Conservation (phyloP, 2,329 filamentous ascomycete species). For the Microcera coccophila region DNA sequence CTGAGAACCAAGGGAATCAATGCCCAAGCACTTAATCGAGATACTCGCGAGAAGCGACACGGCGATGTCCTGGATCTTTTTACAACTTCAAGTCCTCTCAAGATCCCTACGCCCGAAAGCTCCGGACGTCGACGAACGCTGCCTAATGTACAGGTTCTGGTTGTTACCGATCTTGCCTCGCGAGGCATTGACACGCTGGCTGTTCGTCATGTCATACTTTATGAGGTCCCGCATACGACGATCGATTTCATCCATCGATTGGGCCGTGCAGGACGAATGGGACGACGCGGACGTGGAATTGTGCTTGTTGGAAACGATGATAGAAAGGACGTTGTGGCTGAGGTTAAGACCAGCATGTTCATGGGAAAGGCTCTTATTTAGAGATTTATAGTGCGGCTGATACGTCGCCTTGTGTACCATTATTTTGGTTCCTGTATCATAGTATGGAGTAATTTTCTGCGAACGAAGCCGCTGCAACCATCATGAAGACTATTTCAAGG, state of each 20-base stretch:
- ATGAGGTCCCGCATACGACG: slow-evolving; percentile 95
- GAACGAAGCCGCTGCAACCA: no score
- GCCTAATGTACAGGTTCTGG: slow-evolving; percentile 80
- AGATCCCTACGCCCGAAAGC: slow-evolving; percentile 27
- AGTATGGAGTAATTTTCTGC: no score
- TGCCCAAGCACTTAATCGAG: slow-evolving; percentile 77
- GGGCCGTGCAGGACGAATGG: slow-evolving; percentile 89
- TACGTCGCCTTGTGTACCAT: no score
- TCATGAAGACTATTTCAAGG: no score
- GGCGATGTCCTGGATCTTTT: slow-evolving; percentile 74
- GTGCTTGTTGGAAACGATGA: slow-evolving; percentile 89
- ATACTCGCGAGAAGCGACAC: slow-evolving; percentile 74
- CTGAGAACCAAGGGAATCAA: slow-evolving; percentile 83
- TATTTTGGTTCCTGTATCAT: no score
- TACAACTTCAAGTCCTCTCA: slow-evolving; percentile 49
- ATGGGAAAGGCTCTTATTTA: slow-evolving; percentile 75
- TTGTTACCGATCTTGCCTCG: slow-evolving; percentile 89
- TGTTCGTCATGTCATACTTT: slow-evolving; percentile 86
- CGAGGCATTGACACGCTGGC: slow-evolving; percentile 91
- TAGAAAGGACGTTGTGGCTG: slow-evolving; percentile 81
- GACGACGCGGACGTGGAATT: slow-evolving; percentile 79
- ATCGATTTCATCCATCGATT: slow-evolving; percentile 98
- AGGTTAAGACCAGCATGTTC: slow-evolving; percentile 87
- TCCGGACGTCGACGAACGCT: slow-evolving; percentile 49
- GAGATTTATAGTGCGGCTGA: no score